Conservation (phyloP, 1,284 basidiomycete species). For the Laetiporus sulphureus region DNA sequence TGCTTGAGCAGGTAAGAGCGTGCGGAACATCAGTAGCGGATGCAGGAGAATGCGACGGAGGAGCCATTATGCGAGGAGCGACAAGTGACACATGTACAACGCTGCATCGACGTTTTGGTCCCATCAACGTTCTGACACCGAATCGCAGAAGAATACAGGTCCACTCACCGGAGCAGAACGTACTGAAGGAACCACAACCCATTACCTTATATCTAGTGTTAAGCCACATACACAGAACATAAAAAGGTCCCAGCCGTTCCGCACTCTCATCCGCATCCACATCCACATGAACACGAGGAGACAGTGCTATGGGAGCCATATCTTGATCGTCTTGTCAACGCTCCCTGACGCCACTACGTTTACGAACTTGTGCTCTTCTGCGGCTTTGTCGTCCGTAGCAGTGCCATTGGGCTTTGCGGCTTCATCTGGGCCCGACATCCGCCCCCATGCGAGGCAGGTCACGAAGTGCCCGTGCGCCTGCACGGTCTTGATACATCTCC, state of each 20-base stretch:
- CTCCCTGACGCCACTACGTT: conserved; percentile 66
- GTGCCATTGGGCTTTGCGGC: conserved; percentile 28
- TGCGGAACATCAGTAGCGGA: neutral
- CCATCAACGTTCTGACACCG: neutral
- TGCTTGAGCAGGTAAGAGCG: neutral
- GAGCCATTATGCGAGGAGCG: neutral
- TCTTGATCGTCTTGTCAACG: conserved; percentile 46
- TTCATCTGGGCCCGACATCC: conserved; percentile 35
- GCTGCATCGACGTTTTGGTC: neutral
- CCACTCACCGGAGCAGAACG: conserved; percentile 4
- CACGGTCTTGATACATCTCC: conserved; percentile 60
- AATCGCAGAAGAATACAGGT: neutral
- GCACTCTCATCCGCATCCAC: neutral
- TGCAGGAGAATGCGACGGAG: neutral
- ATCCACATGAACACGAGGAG: too few species aligned
- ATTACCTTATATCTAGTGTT: conserved; percentile 3
- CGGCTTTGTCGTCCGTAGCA: conserved; percentile 15
- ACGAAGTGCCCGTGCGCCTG: conserved; percentile 73
- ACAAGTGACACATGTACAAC: neutral
- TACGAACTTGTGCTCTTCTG: conserved; percentile 32
- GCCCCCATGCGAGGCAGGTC: conserved; percentile 59
- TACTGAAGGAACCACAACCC: conserved; percentile 1
- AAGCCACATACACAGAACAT: neutral
- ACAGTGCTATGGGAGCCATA: conserved; percentile 23
- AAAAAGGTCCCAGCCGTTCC: neutral